phyloP scores from a whole-genome alignment of 2,329 filamentous ascomycete genomes.

The Falciphora oryzae region DNA sequence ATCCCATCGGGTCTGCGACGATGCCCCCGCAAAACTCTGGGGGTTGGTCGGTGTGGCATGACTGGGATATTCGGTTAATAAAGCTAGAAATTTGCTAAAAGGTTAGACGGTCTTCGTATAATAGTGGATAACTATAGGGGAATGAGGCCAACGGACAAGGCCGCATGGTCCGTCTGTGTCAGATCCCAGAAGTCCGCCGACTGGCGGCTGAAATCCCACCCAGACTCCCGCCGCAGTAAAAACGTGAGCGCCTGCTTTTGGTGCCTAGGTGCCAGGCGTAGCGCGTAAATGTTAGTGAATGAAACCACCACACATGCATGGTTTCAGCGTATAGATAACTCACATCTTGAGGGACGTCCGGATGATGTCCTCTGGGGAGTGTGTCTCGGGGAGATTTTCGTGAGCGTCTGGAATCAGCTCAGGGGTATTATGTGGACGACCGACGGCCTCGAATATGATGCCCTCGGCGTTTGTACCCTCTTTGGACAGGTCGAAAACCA shows the following conservation, averaged over 20 bases:
- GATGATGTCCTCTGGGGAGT: constrained; percentile 21
- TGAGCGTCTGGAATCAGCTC: constrained; percentile 19
- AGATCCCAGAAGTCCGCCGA: not conserved
- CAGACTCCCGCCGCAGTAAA: constrained; percentile 31
- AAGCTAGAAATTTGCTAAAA: constrained; percentile 20
- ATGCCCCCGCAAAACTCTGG: constrained; percentile 34
- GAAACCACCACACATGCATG: too few relatives aligned
- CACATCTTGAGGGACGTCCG: constrained; percentile 21
- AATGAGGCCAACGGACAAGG: too few relatives aligned
- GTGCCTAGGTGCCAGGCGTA: constrained; percentile 25
- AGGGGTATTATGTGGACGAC: constrained; percentile 17
- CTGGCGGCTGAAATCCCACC: constrained; percentile 26
- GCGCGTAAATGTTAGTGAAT: not conserved
- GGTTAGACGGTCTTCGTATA: too few relatives aligned
- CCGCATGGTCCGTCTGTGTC: not conserved
- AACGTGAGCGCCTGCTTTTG: constrained; percentile 39
- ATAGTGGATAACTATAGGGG: too few relatives aligned
- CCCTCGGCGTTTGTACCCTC: constrained; percentile 2
- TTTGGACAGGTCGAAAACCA: constrained; percentile 4
- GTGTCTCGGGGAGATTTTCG: constrained; percentile 22
- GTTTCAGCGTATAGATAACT: not conserved
- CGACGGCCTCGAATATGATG: not conserved
- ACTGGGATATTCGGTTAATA: constrained; percentile 27
- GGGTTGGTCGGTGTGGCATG: constrained; percentile 24
- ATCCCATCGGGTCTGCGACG: constrained; percentile 40